Evolutionary conservation across 306 rosid genomes (phyloP), one percentile per base, ranked within the genome.

Genomic region (Sechiopsis laciniata): DNA sequence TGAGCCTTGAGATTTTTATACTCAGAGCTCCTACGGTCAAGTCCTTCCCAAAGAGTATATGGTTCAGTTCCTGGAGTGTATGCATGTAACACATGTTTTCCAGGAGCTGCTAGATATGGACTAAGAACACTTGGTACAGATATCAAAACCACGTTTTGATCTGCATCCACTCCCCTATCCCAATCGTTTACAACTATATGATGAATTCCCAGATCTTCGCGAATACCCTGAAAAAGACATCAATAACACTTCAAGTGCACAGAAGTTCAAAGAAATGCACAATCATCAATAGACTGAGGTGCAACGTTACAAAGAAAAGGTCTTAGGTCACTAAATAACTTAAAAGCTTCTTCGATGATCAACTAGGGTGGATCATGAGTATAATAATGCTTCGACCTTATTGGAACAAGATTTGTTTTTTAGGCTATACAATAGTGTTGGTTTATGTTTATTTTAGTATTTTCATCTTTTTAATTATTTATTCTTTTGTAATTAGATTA

Each of bases 11-110:
- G 96, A 70, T 83, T 81, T 82, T 84, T 88, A 88, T 92, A 92
- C 79, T 85, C 96, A 16, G 88, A 50, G 75, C 96, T 90, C 75
- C 71, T 80, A 26, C 89, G 93, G 70, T 90, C 97, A 64, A 90
- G 90, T 77, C 97, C 91, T 83, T 90, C 80, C 98, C 97, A 93
- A 77, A 93, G 79, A 74, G 80, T 86, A 73, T 79, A 90, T 22
- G 94, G 97, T 80, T 93, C 96, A 19, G 96, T 90, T 83, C 98
- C 96, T 3, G 96, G 98, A 72, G 87, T 74, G 82, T 93, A 93
- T 70, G 96, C 98, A 81, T 93, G 98, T 65, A 90, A 71, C 3
- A 92, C 88, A 55, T 92, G 96, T 81, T 90, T 92, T 68, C 98
- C 91, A 0, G 76, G 87, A 40, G 98, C 96, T 26, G 98, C 93